A percentile compares a stretch with the other conserved stretches of the same genome.
Conservation (phyloP, 495 filamentous ascomycete genomes). For the Aspergillus leporis region DNA sequence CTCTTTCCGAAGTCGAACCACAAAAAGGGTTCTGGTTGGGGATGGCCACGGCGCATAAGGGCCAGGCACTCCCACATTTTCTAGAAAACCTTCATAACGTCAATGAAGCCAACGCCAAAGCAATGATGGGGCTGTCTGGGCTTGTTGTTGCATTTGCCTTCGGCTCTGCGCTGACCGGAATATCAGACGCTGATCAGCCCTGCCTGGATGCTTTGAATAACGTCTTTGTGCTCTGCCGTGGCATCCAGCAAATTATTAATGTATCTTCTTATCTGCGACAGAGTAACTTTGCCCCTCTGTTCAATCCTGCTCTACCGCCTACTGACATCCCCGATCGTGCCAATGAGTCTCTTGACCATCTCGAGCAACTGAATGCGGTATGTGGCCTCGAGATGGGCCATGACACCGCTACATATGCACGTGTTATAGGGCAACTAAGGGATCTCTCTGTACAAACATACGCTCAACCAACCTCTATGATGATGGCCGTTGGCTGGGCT, state of each 20-base stretch:
- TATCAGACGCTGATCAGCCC: slow-evolving; percentile 16
- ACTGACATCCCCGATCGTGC: slow-evolving; percentile 11
- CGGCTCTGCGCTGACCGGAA: slow-evolving; percentile 19
- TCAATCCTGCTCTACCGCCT: slow-evolving; percentile 11
- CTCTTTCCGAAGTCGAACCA: slow-evolving; percentile 16
- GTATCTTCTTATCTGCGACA: slow-evolving; percentile 11
- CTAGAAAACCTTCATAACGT: slow-evolving; percentile 18
- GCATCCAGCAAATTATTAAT: slow-evolving; percentile 21
- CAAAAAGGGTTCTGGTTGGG: slow-evolving; percentile 21
- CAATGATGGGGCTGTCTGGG: slow-evolving; percentile 24
- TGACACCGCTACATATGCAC: slow-evolving; percentile 11
- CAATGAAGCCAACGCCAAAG: slow-evolving; percentile 18
- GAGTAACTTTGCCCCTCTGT: slow-evolving; percentile 27
- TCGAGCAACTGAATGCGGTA: slow-evolving; percentile 17
- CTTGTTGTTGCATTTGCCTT: slow-evolving; percentile 28
- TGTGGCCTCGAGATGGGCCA: slow-evolving; percentile 5
- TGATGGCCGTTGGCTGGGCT: slow-evolving; percentile 24
- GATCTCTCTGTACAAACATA: slow-evolving; percentile 18
- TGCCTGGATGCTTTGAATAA: slow-evolving; percentile 23
- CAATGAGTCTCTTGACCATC: slow-evolving; percentile 15
- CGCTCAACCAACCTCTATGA: slow-evolving; percentile 25
- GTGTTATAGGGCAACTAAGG: slow-evolving; percentile 11
- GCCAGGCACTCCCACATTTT: slow-evolving; percentile 23
- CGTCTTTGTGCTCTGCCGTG: slow-evolving; percentile 24
- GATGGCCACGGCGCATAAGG: slow-evolving; percentile 28